Conservation (phyloP, 1,139 yeast species). For the Sugiyamaella novakii region DNA sequence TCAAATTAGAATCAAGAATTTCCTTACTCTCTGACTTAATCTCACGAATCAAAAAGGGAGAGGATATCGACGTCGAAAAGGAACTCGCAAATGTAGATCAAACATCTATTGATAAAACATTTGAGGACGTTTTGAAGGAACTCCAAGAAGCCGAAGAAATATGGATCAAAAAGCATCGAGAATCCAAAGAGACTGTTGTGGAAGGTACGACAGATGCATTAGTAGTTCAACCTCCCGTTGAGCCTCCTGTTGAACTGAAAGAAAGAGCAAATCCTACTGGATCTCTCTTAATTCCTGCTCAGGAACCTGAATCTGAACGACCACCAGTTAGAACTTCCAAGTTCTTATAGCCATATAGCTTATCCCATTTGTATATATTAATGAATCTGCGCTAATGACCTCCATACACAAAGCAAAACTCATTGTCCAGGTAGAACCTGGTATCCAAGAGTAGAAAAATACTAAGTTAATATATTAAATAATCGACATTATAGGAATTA, state of each 20-base stretch:
- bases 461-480: too few relatives aligned
- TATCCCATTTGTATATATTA: neutral
- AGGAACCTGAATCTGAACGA: neutral
- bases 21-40: constrained; percentile 10
- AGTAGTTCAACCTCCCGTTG: too few relatives aligned
- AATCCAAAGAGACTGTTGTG: neutral
- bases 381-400: too few relatives aligned
- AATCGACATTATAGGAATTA: too few relatives aligned
- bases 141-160: constrained; percentile 16
- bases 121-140: constrained; percentile 19
- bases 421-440: too few relatives aligned
- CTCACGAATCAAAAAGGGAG: constrained; percentile 10
- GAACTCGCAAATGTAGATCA: constrained; percentile 11
- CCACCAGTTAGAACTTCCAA: constrained; percentile 4
- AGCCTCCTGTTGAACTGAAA: too few relatives aligned
- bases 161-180: constrained; percentile 7
- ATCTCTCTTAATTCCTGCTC: too few relatives aligned
- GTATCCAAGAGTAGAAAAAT: too few relatives aligned
- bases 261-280: too few relatives aligned
- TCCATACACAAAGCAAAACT: too few relatives aligned
- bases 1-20: constrained; percentile 10
- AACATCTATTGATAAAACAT: constrained; percentile 13
- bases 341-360: constrained; percentile 10
- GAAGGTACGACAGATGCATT: too few relatives aligned
- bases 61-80: constrained; percentile 18